Evolutionary conservation across 805 yeast genomes (phyloP), one percentile per base, ranked within the genome.

Genomic region (Isabelozyma rhagii): DNA sequence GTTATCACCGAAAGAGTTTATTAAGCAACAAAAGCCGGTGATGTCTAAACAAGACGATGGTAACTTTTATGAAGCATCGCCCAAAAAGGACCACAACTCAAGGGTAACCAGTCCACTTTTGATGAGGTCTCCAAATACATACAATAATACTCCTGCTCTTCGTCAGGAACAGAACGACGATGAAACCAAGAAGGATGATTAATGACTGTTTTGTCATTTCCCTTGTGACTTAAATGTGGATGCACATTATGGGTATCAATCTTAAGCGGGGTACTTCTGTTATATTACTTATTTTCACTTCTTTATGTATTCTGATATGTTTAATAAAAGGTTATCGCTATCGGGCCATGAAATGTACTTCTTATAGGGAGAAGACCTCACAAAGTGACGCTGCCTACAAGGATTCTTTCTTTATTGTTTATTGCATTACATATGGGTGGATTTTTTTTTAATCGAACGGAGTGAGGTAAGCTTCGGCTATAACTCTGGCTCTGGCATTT

Each of bases 401-500:
- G 2, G 36, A 6, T 10, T 31, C 41, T 39, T 28, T 27, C 40
- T 18, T 18, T 7, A 18, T 39, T 29, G 39, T 41, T 21, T 41
- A 41, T 41, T 41, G 44, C 44, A 34, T 41, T 41, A 41, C 28
- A 41, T 41, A 41, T 25, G 8, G 5, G 17, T 11, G 17, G 17
- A n/a, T 38, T 11, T 11, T 34, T 11, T n/a, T 34, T 61, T 69
- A 88, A 63, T 89, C 96, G 64, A 91, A 90, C 46, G 94, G 96
- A 41, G 92, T 87, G 59, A 93, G 78, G 68, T 91, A 93, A 7
- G 97, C 93, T 70, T 94, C 99, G 27, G 99, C 99, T 45, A 91
- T 96, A 53, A 90, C 93, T 76, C 99, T 87, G 11, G 99, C 99
- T 65, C 99, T 83, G 11, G 99, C 97, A 64, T 94, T 94, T 67